Evolutionary conservation across 148 eudicot species (phyloP).

Genomic region (Vaccinium macrocarpon): DNA sequence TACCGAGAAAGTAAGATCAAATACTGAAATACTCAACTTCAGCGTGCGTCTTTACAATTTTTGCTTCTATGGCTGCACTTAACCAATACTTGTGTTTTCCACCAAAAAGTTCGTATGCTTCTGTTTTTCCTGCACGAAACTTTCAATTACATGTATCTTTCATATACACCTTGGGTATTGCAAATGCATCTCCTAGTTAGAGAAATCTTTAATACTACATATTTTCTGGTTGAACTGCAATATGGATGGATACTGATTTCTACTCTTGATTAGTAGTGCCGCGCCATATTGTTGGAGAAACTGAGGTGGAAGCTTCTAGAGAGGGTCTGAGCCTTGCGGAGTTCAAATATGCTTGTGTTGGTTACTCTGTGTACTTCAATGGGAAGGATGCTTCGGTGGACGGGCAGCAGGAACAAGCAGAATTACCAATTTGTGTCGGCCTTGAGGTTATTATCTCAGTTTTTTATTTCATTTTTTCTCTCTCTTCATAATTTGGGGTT

Average conservation of each 20-base stretch:
- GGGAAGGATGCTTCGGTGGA: slow-evolving; percentile 36
- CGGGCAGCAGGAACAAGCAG: slow-evolving; percentile 30
- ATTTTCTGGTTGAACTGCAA: not conserved
- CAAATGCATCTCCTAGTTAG: not conserved
- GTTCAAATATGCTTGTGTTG: slow-evolving; percentile 80
- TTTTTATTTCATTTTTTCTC: not conserved
- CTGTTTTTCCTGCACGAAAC: not conserved
- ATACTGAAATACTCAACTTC: too few relatives aligned
- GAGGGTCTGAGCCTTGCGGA: slow-evolving; percentile 67
- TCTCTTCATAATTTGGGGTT: not conserved
- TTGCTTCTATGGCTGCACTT: not conserved
- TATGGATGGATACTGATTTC: slow-evolving; percentile 20
- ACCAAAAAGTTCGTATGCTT: not conserved
- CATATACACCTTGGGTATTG: not conserved
- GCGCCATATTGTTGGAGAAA: slow-evolving; percentile 61
- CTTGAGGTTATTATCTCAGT: slow-evolving; percentile 52
- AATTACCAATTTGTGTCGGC: slow-evolving; percentile 80
- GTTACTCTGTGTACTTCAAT: slow-evolving; percentile 75
- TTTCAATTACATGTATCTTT: not conserved
- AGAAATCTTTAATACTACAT: not conserved
- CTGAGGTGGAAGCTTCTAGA: slow-evolving; percentile 72
- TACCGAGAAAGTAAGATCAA: not conserved
- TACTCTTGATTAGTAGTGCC: slow-evolving; percentile 54
- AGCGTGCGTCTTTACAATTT: not conserved
- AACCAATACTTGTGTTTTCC: not conserved